These are phyloP conservation scores for Coemansia sp. DNA, from an alignment of 192 early-diverging fungal species.

Conservation along the genomic window DNA sequence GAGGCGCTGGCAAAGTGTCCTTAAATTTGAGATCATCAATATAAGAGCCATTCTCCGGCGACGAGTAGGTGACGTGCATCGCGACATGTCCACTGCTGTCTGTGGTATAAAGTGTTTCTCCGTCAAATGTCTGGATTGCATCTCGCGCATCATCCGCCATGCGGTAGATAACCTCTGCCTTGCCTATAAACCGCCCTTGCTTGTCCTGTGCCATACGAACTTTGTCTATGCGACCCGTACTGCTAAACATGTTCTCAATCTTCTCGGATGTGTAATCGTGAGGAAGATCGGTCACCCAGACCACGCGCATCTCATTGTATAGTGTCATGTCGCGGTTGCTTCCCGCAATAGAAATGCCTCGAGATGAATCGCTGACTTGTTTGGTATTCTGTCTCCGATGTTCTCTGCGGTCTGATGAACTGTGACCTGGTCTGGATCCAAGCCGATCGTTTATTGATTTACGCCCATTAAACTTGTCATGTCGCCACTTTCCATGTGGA, in stretches of 20 bases:
- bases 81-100: constrained; percentile 15
- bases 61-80: constrained; percentile 36
- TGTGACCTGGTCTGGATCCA: constrained; percentile 4
- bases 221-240: constrained; percentile 35
- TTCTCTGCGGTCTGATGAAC: background rate
- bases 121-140: constrained; percentile 52
- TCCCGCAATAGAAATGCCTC: constrained; percentile 35
- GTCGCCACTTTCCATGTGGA: constrained; percentile 19
- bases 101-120: constrained; percentile 38
- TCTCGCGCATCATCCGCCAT: constrained; percentile 43
- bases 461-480: constrained; percentile 29
- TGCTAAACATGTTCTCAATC: constrained; percentile 35
- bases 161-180: constrained; percentile 39
- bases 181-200: constrained; percentile 33
- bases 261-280: constrained; percentile 33
- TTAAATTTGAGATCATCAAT: constrained; percentile 33
- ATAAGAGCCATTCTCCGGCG: constrained; percentile 10
- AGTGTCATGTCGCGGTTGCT: constrained; percentile 27
- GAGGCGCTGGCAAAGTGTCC: constrained; percentile 27
- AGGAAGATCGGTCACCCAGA: constrained; percentile 35
- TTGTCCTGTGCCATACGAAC: constrained; percentile 47
- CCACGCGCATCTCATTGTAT: constrained; percentile 34
- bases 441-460: constrained; percentile 38
- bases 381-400: background rate
- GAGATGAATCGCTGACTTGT: background rate